Percentiles rank a stretch among this genome's conserved stretches.
Conservation (phyloP, 2,329 filamentous ascomycete genomes). For the Endoconidiophora laricicola region DNA sequence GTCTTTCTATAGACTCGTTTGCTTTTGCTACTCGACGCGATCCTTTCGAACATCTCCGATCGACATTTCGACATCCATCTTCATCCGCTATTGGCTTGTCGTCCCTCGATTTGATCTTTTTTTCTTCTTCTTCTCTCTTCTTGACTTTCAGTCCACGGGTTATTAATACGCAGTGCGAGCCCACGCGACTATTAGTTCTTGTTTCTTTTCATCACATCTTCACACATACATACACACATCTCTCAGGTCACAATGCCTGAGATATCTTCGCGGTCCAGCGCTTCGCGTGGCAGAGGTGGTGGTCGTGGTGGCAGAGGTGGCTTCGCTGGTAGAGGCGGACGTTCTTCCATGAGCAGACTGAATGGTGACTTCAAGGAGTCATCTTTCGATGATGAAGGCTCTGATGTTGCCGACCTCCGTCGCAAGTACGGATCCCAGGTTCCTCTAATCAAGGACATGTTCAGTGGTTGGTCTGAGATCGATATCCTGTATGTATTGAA, state of each 20-base stretch:
- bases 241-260: slow-evolving; percentile 58
- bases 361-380: slow-evolving; percentile 58
- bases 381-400: slow-evolving; percentile 54
- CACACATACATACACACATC: slow-evolving; percentile 19
- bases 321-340: slow-evolving; percentile 55
- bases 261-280: slow-evolving; percentile 67
- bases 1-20: slow-evolving; percentile 7
- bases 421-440: slow-evolving; percentile 72
- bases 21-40: slow-evolving; percentile 7
- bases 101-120: slow-evolving; percentile 4
- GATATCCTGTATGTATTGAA: slow-evolving; percentile 86
- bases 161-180: slow-evolving; percentile 14
- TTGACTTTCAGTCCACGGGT: slow-evolving; percentile 13
- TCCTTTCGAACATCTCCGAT: slow-evolving; percentile 1
- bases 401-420: slow-evolving; percentile 82
- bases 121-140: slow-evolving; percentile 1
- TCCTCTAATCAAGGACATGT: slow-evolving; percentile 74
- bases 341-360: slow-evolving; percentile 41
- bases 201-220: slow-evolving; percentile 16
- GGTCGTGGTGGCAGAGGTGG: slow-evolving; percentile 71
- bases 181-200: slow-evolving; percentile 17
- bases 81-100: slow-evolving; percentile 12
- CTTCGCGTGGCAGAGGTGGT: slow-evolving; percentile 79
- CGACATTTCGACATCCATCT: slow-evolving; percentile 18
- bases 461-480: slow-evolving; percentile 87